Evolutionary conservation across 495 filamentous ascomycete species (phyloP), one percentile per base, ranked within the genome.

Genomic region (Clohesyomyces aquaticus): DNA sequence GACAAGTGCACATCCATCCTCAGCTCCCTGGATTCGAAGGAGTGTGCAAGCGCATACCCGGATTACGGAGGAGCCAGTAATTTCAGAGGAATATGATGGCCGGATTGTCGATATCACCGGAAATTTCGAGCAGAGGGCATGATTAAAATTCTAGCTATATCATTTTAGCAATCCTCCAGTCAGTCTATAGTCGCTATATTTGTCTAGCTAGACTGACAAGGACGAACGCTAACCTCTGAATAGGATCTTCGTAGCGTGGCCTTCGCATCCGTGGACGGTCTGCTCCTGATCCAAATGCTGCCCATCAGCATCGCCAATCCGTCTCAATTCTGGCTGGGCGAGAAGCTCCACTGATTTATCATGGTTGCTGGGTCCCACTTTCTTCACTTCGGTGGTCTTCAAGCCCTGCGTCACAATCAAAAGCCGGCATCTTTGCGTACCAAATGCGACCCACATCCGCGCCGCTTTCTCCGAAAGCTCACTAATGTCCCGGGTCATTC

Each of bases 241-340:
- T 19, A 48, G 45, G 45, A 60, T 41, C 23, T 29, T 35, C 28
- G 19, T 41, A 16, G 16, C 16, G 16, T 41, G 35, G 12, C 62
- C 62, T 25, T 53, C 62, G 26, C 62, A 57, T 26, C 55, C 62
- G 12, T 8, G 23, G 25, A 65, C 47, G 29, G 32, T 42, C 48
- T 60, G 54, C 49, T 52, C 56, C n/a, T 27, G 47, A 46, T 65
- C 32, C 27, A 65, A 49, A 47, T 22, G 3, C 27, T 60, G 22
- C 2, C 56, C 62, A 25, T 65, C 55, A n/a, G 35, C 28, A 57
- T 59, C 47, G 21, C 62, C 62, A 14, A 65, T 59, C 19, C 62
- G 26, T 45, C 29, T 53, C 32, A 65, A 11, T 26, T 46, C 54
- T 1, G 62, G 62, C 14, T 22, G 54, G 12, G 54, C 18, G 21